Evolutionary conservation across 805 yeast species (phyloP).

Genomic region (Zygotorulaspora sp.): DNA sequence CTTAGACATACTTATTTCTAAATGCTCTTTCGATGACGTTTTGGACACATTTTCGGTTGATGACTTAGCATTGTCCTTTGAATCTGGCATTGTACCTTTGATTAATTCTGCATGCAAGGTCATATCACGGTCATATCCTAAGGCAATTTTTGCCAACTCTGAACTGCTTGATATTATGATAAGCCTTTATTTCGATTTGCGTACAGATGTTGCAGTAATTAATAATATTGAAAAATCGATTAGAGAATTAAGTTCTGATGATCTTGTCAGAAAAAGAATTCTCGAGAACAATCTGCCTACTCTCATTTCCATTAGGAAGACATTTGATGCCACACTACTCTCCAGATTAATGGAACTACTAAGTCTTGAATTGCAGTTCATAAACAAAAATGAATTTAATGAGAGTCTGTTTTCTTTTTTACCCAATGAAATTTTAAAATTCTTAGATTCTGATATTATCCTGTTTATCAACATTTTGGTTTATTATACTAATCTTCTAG

Average conservation of each 20-base stretch:
- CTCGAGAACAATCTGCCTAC: constrained; percentile 20
- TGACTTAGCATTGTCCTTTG: constrained; percentile 24
- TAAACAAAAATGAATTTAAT: constrained; percentile 18
- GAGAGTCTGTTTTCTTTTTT: constrained; percentile 19
- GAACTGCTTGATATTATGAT: constrained; percentile 23
- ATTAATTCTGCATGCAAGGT: constrained; percentile 26
- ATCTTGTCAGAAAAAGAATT: constrained; percentile 21
- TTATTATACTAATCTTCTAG: constrained; percentile 21
- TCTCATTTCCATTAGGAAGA: constrained; percentile 16
- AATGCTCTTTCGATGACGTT: constrained; percentile 26
- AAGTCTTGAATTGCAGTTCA: constrained; percentile 10
- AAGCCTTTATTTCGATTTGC: constrained; percentile 20
- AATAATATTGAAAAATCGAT: constrained; percentile 26
- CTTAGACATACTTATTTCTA: constrained; percentile 17
- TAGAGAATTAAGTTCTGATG: constrained; percentile 18
- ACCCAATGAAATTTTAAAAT: constrained; percentile 13
- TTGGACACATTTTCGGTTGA: constrained; percentile 19
- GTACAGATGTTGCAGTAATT: constrained; percentile 20
- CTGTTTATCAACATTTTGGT: constrained; percentile 23
- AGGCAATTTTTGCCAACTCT: constrained; percentile 23
- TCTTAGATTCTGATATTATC: constrained; percentile 21
- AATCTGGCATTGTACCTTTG: constrained; percentile 19
- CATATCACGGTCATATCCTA: constrained; percentile 28
- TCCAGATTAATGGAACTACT: constrained; percentile 28
- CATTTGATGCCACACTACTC: constrained; percentile 13